Conservation (phyloP, 2,329 filamentous ascomycete genomes). For the Talaromyces sp. region DNA sequence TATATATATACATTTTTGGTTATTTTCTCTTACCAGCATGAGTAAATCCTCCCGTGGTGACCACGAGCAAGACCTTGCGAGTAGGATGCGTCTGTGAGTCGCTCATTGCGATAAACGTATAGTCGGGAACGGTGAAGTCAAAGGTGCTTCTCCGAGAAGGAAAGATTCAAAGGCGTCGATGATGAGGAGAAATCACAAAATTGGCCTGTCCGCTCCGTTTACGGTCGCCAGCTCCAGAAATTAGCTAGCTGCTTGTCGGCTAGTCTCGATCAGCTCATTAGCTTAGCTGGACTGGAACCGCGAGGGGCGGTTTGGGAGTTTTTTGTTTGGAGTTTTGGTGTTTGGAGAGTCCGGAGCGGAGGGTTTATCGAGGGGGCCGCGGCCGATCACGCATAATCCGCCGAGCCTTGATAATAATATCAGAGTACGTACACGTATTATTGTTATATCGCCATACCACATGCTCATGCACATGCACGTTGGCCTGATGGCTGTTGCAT, state of each 20-base stretch:
- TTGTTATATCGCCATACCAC: too few species aligned
- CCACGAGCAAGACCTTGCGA: conserved; percentile 29
- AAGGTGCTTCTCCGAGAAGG: not conserved
- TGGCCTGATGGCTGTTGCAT: too few species aligned
- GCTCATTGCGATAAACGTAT: not conserved
- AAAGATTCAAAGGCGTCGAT: not conserved
- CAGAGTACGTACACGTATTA: too few species aligned
- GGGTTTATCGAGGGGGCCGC: not conserved
- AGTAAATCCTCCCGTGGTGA: conserved; percentile 32
- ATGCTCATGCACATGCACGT: too few species aligned
- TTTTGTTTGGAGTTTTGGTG: not conserved
- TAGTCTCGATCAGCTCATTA: not conserved
- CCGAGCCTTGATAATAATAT: too few species aligned
- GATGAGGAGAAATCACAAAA: not conserved
- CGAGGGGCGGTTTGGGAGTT: too few species aligned
- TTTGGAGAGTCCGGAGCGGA: not conserved
- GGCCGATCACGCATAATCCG: not conserved
- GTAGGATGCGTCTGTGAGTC: conserved; percentile 1
- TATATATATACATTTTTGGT: too few species aligned
- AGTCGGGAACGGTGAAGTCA: not conserved
- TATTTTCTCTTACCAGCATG: conserved; percentile 22
- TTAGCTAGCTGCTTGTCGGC: too few species aligned
- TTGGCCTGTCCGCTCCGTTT: not conserved
- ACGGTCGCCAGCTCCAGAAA: not conserved
- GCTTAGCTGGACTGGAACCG: not conserved